Evolutionary conservation across 2,329 filamentous ascomycete species (phyloP).

Genomic region (Coniochaeta sp.): DNA sequence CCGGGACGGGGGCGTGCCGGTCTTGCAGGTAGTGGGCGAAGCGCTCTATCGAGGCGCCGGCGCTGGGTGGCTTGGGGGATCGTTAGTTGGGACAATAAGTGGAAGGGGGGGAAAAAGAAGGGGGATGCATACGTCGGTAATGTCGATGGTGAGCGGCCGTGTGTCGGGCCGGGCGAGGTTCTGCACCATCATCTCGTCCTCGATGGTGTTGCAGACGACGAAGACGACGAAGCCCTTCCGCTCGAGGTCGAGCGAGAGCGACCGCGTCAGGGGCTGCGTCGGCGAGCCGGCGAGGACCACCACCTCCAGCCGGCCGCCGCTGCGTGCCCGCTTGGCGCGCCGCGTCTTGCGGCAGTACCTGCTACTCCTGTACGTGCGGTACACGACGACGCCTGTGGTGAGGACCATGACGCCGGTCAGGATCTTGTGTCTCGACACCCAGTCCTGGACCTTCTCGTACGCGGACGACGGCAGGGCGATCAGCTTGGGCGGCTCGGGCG

Average conservation of each 20-base stretch:
- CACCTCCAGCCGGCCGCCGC: slow-evolving; percentile 83
- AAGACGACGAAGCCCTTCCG: slow-evolving; percentile 90
- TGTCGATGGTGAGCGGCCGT: slow-evolving; percentile 72
- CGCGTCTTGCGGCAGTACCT: slow-evolving; percentile 59
- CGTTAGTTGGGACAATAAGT: slow-evolving; percentile 6
- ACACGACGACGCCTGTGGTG: slow-evolving; percentile 59
- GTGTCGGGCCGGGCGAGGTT: slow-evolving; percentile 75
- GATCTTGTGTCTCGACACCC: slow-evolving; percentile 66
- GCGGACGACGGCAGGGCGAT: slow-evolving; percentile 20
- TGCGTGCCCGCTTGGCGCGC: slow-evolving; percentile 69
- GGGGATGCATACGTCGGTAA: slow-evolving; percentile 55
- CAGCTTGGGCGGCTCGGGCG: slow-evolving; percentile 29
- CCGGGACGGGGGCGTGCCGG: slow-evolving; percentile 68
- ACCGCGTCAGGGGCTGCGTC: slow-evolving; percentile 74
- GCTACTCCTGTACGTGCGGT: slow-evolving; percentile 40
- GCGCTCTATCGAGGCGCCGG: slow-evolving; percentile 60
- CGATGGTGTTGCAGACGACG: slow-evolving; percentile 74
- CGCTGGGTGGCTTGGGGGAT: slow-evolving; percentile 52
- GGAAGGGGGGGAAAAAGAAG: neutral
- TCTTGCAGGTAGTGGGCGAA: slow-evolving; percentile 66
- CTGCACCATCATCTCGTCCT: slow-evolving; percentile 76
- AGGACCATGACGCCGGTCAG: slow-evolving; percentile 65
- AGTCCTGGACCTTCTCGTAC: slow-evolving; percentile 57
- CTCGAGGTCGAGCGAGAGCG: slow-evolving; percentile 80
- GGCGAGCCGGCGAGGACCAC: slow-evolving; percentile 83